Conservation (phyloP, 148 eudicot genomes). For the Fallopia convolvulus region DNA sequence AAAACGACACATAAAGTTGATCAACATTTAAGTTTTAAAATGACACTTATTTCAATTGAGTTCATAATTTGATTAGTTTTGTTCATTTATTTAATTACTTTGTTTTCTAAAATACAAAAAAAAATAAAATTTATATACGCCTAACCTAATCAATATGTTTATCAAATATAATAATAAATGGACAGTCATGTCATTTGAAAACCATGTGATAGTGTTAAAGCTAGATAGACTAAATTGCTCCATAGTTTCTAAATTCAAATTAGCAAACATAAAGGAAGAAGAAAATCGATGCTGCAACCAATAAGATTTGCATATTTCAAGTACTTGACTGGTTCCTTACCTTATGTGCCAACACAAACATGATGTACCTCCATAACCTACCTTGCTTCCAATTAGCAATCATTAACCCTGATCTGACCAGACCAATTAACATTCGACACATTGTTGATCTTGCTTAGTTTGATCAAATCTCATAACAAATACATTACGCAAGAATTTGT, state of each 20-base stretch:
- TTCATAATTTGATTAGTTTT: too few species aligned
- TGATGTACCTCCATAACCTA: background rate
- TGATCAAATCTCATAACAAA: too few species aligned
- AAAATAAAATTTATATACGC: too few species aligned
- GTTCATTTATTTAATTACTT: too few species aligned
- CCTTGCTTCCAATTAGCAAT: background rate
- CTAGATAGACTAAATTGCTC: background rate
- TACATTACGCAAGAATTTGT: too few species aligned
- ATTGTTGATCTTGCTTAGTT: background rate
- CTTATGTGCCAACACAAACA: background rate
- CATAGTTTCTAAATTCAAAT: background rate
- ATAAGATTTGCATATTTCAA: background rate
- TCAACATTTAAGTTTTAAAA: too few species aligned
- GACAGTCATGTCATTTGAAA: background rate
- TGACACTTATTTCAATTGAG: too few species aligned
- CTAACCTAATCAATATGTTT: background rate
- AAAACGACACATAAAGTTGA: too few species aligned
- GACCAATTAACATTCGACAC: background rate
- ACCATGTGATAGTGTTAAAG: background rate
- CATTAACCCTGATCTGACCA: background rate
- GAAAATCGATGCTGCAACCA: background rate
- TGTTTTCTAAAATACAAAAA: too few species aligned
- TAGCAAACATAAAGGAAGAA: background rate
- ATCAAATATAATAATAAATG: background rate
- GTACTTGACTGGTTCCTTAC: background rate